phyloP scores from a whole-genome alignment of 2,329 filamentous ascomycete genomes.

The Paracorniculantispora psalliotae region DNA sequence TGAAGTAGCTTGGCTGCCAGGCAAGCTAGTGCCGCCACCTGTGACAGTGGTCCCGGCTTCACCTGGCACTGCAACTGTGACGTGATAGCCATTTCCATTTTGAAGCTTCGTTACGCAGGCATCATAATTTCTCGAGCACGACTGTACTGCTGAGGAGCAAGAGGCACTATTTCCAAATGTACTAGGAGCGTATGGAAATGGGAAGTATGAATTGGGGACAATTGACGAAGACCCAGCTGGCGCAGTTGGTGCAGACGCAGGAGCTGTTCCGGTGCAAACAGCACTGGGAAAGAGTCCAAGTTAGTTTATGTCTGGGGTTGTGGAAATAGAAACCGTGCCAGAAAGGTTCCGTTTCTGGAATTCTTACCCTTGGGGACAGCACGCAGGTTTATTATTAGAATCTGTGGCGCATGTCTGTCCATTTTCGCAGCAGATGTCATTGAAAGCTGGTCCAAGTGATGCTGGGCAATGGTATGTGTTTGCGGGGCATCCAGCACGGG shows the following conservation, averaged over 20 bases:
- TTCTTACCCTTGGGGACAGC: constrained; percentile 46
- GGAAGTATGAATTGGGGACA: constrained; percentile 54
- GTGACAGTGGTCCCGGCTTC: constrained; percentile 49
- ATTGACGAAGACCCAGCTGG: constrained; percentile 41
- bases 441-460: constrained; percentile 41
- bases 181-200: constrained; percentile 54
- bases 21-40: constrained; percentile 36
- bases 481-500: constrained; percentile 37
- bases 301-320: constrained; percentile 10
- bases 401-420: constrained; percentile 49
- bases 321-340: not conserved
- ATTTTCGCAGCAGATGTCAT: constrained; percentile 45
- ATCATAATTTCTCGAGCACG: constrained; percentile 50
- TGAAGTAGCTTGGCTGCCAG: constrained; percentile 44
- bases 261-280: constrained; percentile 53
- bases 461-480: constrained; percentile 48
- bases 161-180: constrained; percentile 45
- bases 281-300: constrained; percentile 33
- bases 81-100: constrained; percentile 38
- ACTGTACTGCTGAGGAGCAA: constrained; percentile 46
- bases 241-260: constrained; percentile 33
- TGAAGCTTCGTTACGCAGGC: constrained; percentile 48
- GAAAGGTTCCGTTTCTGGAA: not conserved
- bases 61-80: constrained; percentile 53
- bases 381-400: constrained; percentile 44